phyloP scores from a whole-genome alignment of 2,329 filamentous ascomycete species.

The Fusarium sp. region DNA sequence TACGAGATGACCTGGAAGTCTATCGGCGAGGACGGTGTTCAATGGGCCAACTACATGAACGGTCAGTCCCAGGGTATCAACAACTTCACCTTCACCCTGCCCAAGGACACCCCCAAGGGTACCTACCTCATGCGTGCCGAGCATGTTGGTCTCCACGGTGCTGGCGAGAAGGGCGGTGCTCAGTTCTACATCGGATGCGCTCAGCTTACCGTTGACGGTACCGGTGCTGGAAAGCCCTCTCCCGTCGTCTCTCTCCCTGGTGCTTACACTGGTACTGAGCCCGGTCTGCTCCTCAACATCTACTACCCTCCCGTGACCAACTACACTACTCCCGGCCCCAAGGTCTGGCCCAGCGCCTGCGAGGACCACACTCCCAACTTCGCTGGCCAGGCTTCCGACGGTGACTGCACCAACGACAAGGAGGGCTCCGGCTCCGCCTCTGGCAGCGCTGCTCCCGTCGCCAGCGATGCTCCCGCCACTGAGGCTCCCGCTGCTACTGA shows the following conservation, averaged over 20 bases:
- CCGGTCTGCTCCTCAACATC: slow-evolving; percentile 55
- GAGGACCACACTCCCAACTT: slow-evolving; percentile 58
- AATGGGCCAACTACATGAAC: slow-evolving; percentile 54
- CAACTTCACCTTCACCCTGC: slow-evolving; percentile 56
- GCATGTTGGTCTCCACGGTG: slow-evolving; percentile 56
- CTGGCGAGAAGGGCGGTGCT: slow-evolving; percentile 52
- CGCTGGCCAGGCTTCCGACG: slow-evolving; percentile 52
- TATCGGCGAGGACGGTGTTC: slow-evolving; percentile 51
- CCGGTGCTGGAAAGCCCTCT: slow-evolving; percentile 50
- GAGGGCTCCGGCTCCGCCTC: slow-evolving; percentile 39
- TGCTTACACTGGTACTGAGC: slow-evolving; percentile 53
- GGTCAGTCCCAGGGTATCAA: slow-evolving; percentile 48
- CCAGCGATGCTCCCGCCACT: slow-evolving; percentile 24
- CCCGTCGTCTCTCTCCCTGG: slow-evolving; percentile 54
- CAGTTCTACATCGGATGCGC: slow-evolving; percentile 58
- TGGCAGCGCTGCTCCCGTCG: slow-evolving; percentile 32
- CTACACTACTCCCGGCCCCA: slow-evolving; percentile 55
- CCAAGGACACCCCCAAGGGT: slow-evolving; percentile 50
- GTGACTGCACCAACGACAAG: slow-evolving; percentile 56
- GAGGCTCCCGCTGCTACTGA: slow-evolving; percentile 11
- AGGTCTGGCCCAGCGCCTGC: slow-evolving; percentile 54
- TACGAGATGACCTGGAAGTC: slow-evolving; percentile 53
- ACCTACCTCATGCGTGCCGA: slow-evolving; percentile 57
- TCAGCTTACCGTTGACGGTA: slow-evolving; percentile 54
- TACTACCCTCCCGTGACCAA: slow-evolving; percentile 55